Evolutionary conservation across 306 rosid species (phyloP).

Genomic region (Potentilla sterilis): DNA sequence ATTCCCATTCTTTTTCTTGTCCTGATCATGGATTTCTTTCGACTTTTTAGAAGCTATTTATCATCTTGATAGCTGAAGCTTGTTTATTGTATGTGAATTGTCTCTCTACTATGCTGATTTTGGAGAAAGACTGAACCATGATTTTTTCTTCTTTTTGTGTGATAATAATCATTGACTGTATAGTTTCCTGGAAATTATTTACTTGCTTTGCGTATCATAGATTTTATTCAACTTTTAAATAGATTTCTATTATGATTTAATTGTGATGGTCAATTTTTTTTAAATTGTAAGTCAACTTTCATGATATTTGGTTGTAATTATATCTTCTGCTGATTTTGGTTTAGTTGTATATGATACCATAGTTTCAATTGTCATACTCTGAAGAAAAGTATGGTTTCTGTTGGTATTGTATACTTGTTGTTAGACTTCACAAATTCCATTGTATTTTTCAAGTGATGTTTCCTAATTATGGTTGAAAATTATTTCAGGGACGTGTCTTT

Average conservation of each 20-base stretch:
- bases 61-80: not conserved
- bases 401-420: not conserved
- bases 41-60: not conserved
- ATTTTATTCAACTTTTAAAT: not conserved
- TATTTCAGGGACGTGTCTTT: constrained; percentile 66
- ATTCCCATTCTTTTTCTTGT: not conserved
- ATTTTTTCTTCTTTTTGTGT: too few species aligned
- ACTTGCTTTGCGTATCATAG: not conserved
- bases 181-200: not conserved
- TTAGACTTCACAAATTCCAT: not conserved
- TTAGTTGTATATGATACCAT: not conserved
- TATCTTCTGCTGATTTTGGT: not conserved
- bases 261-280: not conserved
- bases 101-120: not conserved
- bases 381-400: not conserved
- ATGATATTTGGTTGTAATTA: not conserved
- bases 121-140: too few species aligned
- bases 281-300: not conserved
- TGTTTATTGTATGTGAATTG: not conserved
- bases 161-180: not conserved
- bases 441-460: not conserved
- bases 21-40: not conserved
- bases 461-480: constrained; percentile 13
- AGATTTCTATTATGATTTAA: not conserved
- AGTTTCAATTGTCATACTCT: too few species aligned